Percentiles rank a stretch among this genome's conserved stretches.
Evolutionary conservation across 192 early-diverging fungal genomes (phyloP).

Genomic region (Obelidium mucronatum): DNA sequence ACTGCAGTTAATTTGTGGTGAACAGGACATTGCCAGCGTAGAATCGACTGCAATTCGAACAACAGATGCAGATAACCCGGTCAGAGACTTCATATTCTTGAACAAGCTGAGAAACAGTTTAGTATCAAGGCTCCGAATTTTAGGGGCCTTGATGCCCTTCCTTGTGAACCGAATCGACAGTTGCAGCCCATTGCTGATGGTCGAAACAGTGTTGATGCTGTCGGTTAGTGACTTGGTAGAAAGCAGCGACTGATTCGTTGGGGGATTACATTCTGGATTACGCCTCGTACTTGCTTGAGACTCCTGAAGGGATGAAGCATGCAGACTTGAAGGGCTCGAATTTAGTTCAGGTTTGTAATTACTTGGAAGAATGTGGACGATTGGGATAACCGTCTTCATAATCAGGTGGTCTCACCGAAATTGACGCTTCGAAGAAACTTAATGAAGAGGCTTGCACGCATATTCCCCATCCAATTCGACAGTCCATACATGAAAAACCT

Average conservation of each 20-base stretch:
- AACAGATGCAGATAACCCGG: no score
- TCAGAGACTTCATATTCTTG: no score
- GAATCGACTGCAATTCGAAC: no score
- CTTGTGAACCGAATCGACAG: conserved; percentile 1
- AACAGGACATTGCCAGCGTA: no score
- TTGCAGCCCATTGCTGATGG: conserved; percentile 11
- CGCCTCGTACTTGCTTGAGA: conserved; percentile 18
- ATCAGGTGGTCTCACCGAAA: conserved; percentile 17
- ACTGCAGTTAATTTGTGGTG: no score
- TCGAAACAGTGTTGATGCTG: conserved; percentile 36
- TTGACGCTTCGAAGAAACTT: background rate
- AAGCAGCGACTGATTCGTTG: conserved; percentile 1
- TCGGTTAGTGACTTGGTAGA: conserved; percentile 76
- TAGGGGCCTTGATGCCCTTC: conserved; percentile 23
- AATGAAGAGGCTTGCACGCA: conserved; percentile 2
- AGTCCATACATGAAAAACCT: conserved; percentile 17
- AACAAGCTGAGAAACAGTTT: conserved; percentile 7
- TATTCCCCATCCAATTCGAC: conserved; percentile 30
- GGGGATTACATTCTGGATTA: conserved; percentile 24
- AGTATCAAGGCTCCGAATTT: background rate
- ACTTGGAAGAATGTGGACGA: no score
- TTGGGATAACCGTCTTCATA: no score
- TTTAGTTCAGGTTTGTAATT: conserved; percentile 15
- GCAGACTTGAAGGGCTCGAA: conserved; percentile 17
- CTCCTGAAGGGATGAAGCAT: conserved; percentile 8